phyloP scores from a whole-genome alignment of 2,329 filamentous ascomycete species.

The Apiospora hydei region DNA sequence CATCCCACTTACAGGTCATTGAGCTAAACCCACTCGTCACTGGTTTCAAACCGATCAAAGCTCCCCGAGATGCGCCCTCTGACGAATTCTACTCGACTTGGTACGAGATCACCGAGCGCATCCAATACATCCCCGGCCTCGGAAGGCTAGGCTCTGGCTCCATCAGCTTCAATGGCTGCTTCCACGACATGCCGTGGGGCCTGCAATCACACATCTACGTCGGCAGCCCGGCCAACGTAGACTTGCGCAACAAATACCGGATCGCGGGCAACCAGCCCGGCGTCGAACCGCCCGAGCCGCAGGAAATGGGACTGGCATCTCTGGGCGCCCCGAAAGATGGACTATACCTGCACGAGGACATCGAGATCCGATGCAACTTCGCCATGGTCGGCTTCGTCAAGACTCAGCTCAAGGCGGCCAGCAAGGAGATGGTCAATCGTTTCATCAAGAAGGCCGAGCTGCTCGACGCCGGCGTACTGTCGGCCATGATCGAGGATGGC shows the following conservation, averaged over 20 bases:
- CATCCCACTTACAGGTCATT: constrained; percentile 59
- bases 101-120: constrained; percentile 76
- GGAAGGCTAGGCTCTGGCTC: constrained; percentile 70
- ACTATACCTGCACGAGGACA: constrained; percentile 73
- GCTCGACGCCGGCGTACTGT: constrained; percentile 69
- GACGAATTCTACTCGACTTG: constrained; percentile 78
- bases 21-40: constrained; percentile 74
- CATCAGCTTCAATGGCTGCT: constrained; percentile 74
- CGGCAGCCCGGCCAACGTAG: constrained; percentile 64
- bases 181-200: constrained; percentile 76
- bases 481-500: constrained; percentile 72
- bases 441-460: constrained; percentile 77
- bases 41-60: constrained; percentile 67
- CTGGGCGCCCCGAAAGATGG: constrained; percentile 70
- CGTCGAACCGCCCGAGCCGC: constrained; percentile 64
- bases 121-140: constrained; percentile 72
- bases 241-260: constrained; percentile 72
- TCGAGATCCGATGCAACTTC: constrained; percentile 74
- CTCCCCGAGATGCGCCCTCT: constrained; percentile 70
- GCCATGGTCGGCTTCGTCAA: constrained; percentile 71
- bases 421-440: constrained; percentile 71
- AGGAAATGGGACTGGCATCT: constrained; percentile 65
- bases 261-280: constrained; percentile 74
- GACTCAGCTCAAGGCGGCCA: constrained; percentile 70
- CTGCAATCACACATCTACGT: constrained; percentile 76